A percentile compares a stretch with the other conserved stretches of the same genome.
phyloP scores from a whole-genome alignment of 768 basidiomycete species.

The Mycena olivaceomarginata region DNA sequence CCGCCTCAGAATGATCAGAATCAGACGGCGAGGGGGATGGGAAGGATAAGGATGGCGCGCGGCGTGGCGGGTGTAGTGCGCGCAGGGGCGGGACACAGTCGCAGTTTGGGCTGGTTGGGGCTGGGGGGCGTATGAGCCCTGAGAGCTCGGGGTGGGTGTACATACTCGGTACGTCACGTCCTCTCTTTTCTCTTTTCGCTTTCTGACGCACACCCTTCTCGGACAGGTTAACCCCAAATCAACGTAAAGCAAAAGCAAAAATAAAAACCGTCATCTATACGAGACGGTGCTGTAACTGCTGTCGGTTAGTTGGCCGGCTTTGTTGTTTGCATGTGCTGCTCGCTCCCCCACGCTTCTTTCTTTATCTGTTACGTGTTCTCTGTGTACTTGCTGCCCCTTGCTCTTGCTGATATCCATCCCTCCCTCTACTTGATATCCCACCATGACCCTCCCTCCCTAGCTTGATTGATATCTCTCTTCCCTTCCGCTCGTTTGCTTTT shows the following conservation, averaged over 20 bases:
- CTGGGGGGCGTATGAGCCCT: background rate
- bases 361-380: background rate
- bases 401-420: too few relatives aligned
- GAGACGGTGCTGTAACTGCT: background rate
- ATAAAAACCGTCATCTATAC: too few relatives aligned
- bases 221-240: too few relatives aligned
- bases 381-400: background rate
- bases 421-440: background rate
- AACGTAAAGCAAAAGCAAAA: too few relatives aligned
- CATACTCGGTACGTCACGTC: background rate
- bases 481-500: too few relatives aligned
- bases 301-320: background rate
- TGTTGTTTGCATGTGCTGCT: background rate
- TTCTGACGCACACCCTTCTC: too few relatives aligned
- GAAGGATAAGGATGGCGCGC: too few relatives aligned
- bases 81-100: conserved; percentile 11
- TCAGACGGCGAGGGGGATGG: too few relatives aligned
- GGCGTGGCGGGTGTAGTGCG: background rate
- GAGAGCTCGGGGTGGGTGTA: background rate
- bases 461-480: too few relatives aligned
- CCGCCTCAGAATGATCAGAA: too few relatives aligned
- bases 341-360: background rate
- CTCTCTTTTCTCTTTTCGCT: background rate
- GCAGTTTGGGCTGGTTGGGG: conserved; percentile 35
- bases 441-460: too few relatives aligned